Conservation (phyloP, 2,329 filamentous ascomycete genomes). For the Dothideomycetes sp. region DNA sequence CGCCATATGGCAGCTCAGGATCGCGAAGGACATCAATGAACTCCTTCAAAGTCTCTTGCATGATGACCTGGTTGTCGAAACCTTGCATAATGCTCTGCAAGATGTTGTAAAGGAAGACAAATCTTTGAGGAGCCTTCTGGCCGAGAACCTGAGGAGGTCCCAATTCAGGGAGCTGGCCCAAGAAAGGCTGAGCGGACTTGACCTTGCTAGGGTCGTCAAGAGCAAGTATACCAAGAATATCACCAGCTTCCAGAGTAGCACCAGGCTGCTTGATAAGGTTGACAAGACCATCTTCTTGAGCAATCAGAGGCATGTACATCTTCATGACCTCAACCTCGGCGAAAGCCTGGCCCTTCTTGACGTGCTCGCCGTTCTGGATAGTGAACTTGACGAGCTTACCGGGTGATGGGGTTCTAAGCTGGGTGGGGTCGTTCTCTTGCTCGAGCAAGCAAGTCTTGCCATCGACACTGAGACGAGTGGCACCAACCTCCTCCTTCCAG, state of each 20-base stretch:
- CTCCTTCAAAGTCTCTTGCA: constrained; percentile 77
- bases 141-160: constrained; percentile 81
- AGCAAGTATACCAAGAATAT: constrained; percentile 94
- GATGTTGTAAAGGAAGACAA: constrained; percentile 65
- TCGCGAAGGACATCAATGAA: constrained; percentile 84
- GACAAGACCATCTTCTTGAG: constrained; percentile 89
- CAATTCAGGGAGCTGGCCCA: constrained; percentile 79
- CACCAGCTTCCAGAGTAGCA: constrained; percentile 92
- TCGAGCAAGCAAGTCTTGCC: constrained; percentile 97
- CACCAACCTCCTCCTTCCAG: constrained; percentile 98
- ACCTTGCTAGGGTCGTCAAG: constrained; percentile 92
- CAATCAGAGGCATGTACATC: constrained; percentile 99
- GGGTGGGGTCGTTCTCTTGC: constrained; percentile 97
- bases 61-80: constrained; percentile 96
- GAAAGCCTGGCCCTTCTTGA: constrained; percentile 84
- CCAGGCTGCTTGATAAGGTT: constrained; percentile 99
- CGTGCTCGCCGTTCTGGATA: constrained; percentile 88
- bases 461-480: constrained; percentile 90
- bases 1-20: constrained; percentile 84
- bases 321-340: constrained; percentile 99
- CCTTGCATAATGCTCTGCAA: constrained; percentile 82
- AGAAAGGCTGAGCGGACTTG: constrained; percentile 91
- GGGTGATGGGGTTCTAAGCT: constrained; percentile 86
- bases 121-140: constrained; percentile 83
- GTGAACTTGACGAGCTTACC: constrained; percentile 98